Base-by-base conservation (phyloP, 2,329 filamentous ascomycete genomes). In the Cercospora sojina region DNA sequence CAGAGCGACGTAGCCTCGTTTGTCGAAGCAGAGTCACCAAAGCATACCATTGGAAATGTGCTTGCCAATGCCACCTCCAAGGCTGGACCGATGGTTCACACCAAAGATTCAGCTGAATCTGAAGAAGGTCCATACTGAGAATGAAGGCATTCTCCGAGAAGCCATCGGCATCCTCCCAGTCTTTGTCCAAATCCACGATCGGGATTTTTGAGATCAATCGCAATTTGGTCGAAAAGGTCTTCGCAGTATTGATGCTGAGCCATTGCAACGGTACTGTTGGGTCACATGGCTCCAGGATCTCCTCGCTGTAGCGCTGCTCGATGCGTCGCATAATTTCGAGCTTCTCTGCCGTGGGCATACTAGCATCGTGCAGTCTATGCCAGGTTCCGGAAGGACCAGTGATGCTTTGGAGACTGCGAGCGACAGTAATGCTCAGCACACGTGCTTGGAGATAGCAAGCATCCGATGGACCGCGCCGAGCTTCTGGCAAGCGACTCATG, bases 401-500 rank as follows among this genome's bases (percentile, higher is more conserved):
- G 12, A 67, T 64, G n/a, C 69, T 68, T 47, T 70, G 70, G 7
- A 72, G 62, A 43, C 70, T 69, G 5, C 70, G 67, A 9, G 62
- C 69, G 10, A 68, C 71, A 10, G 66, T 67, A n/a, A 65, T 63
- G 38, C 65, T 64, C 64, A 67, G 66, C 6, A 68, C 70, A 38
- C 71, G 65, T 23, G 71, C 67, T 59, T 72, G 69, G 10, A 74
- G 63, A 57, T 73, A 76, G 10, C 73, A 57, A 63, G 77, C 75
- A 61, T 79, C 77, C 13, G 76, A 79, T 1, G 73, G 67, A 29
- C 71, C 67, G 10, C 64, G 64, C 2, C 68, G 63, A n/a, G 65
- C 61, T 32, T 73, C 72, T 9, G 73, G 73, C 6, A 74, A 56
- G 18, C 71, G 67, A 13, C 67, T 61, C 80, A 85, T 84, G 8